Conservation (phyloP, 306 rosid species). For the Cyclanthera cordifolia region DNA sequence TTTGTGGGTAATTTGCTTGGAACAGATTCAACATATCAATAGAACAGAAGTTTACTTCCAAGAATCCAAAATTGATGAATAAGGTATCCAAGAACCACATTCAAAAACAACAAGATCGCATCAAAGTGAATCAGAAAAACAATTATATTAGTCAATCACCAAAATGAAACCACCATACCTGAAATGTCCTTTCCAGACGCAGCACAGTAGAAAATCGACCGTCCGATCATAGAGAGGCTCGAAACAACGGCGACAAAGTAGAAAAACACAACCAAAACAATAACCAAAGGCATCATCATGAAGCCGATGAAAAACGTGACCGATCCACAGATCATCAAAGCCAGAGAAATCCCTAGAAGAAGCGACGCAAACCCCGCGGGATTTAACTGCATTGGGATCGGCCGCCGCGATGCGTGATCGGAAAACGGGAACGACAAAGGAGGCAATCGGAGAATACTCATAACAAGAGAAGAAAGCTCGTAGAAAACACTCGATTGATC, state of each 20-base stretch:
- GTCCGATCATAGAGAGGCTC: conserved; percentile 46
- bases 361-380: conserved; percentile 33
- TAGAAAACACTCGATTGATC: conserved; percentile 43
- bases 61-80: neutral
- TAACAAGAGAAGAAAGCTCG: conserved; percentile 58
- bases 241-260: conserved; percentile 67
- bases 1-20: neutral
- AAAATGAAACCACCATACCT: conserved; percentile 10
- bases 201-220: conserved; percentile 53
- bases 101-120: neutral
- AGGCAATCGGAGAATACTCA: conserved; percentile 58
- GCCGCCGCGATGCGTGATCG: conserved; percentile 3
- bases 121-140: neutral
- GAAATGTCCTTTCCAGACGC: conserved; percentile 12
- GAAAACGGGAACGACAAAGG: conserved; percentile 30
- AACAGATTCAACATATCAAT: neutral
- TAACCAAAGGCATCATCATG: conserved; percentile 85
- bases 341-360: conserved; percentile 25
- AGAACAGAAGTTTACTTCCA: neutral
- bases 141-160: neutral
- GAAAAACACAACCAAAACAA: conserved; percentile 64
- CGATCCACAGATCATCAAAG: conserved; percentile 88
- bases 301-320: conserved; percentile 88
- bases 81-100: neutral
- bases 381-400: neutral